Evolutionary conservation across 108 stramenopile species (phyloP).

Genomic region (Cyclotella cryptica): DNA sequence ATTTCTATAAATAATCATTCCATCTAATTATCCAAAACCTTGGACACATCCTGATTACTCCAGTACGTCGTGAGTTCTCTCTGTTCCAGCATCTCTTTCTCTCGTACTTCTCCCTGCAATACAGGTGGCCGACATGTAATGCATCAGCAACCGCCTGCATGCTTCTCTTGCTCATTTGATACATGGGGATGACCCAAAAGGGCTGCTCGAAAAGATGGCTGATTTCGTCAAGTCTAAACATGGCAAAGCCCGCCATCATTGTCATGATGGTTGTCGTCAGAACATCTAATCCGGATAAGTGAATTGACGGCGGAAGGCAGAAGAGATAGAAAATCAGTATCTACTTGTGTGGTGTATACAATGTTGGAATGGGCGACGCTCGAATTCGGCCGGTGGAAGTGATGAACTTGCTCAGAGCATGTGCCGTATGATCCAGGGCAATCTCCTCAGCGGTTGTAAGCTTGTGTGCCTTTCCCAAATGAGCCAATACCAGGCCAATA

Average conservation of each 20-base stretch:
- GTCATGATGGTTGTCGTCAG: conserved; percentile 24
- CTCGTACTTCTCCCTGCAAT: conserved; percentile 39
- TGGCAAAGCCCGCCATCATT: conserved; percentile 55
- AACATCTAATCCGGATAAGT: conserved; percentile 31
- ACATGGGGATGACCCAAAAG: conserved; percentile 56
- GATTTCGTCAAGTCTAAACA: conserved; percentile 67
- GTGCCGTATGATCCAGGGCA: conserved; percentile 44
- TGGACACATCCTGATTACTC: conserved; percentile 31
- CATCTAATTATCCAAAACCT: conserved; percentile 30
- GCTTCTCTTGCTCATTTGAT: conserved; percentile 50
- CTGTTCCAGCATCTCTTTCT: conserved; percentile 18
- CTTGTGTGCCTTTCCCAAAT: conserved; percentile 27
- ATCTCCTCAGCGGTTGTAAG: conserved; percentile 51
- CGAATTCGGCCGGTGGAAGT: conserved; percentile 47
- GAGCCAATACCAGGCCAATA: too few species aligned
- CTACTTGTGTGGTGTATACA: conserved; percentile 57
- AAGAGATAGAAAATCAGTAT: conserved; percentile 53
- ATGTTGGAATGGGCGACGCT: conserved; percentile 57
- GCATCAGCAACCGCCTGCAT: conserved; percentile 61
- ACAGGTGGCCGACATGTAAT: conserved; percentile 48
- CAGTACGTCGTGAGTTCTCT: conserved; percentile 30
- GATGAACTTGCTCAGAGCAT: conserved; percentile 40
- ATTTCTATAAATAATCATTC: conserved; percentile 1
- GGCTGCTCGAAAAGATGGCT: conserved; percentile 61
- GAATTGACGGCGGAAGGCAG: conserved; percentile 49